phyloP scores from a whole-genome alignment of 179 eudicot species.

The Sideroxylon spinosum region DNA sequence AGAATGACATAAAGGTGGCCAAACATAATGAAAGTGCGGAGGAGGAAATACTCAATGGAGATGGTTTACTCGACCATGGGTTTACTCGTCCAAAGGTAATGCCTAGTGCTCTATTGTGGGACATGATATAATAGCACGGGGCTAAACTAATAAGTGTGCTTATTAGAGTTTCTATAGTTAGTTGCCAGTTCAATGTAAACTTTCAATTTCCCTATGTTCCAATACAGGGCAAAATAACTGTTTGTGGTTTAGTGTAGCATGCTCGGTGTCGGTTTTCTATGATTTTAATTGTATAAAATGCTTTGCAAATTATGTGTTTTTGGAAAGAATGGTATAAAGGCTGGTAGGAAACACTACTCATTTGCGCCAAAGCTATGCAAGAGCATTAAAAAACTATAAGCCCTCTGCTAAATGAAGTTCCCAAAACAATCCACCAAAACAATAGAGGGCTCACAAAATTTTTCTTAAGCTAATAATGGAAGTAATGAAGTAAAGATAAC shows the following conservation, averaged over 20 bases:
- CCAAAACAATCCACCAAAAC: too few relatives aligned
- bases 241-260: too few relatives aligned
- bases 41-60: slow-evolving; percentile 43
- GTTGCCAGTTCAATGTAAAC: not conserved
- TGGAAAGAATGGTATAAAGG: too few relatives aligned
- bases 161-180: slow-evolving; percentile 2
- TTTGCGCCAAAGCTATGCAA: too few relatives aligned
- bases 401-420: too few relatives aligned
- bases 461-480: not conserved
- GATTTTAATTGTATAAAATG: too few relatives aligned
- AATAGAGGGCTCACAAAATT: not conserved
- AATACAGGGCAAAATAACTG: not conserved
- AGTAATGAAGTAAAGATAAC: not conserved
- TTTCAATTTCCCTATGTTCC: not conserved
- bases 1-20: slow-evolving; percentile 69
- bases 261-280: too few relatives aligned
- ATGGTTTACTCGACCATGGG: slow-evolving; percentile 73
- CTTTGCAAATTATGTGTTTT: too few relatives aligned
- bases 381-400: too few relatives aligned
- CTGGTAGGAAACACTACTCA: too few relatives aligned
- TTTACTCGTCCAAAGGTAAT: slow-evolving; percentile 93
- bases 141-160: not conserved
- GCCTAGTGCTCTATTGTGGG: not conserved
- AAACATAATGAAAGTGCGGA: slow-evolving; percentile 43
- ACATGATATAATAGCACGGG: not conserved